Evolutionary conservation across 257 asterid genomes (phyloP), one percentile per base, ranked within the genome.

Genomic region (Rauvolfia tetraphylla): DNA sequence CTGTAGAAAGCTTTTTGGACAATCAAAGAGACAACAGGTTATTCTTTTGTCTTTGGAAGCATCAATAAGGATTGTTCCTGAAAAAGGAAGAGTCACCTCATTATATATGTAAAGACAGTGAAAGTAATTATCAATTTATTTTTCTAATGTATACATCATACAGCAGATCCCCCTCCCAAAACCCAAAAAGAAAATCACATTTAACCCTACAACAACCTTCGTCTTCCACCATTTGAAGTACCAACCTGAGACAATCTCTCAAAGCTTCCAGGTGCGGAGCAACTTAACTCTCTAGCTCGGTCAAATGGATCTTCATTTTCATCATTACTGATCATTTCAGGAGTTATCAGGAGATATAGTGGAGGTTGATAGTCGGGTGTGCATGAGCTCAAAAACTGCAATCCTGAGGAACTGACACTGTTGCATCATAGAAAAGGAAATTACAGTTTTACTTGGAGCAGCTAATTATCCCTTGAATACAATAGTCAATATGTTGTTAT

Each of bases 291-390:
- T 79, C 77, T 84, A 56, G 14, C 76, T 68, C 79, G 89, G 73
- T 74, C 85, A 73, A 38, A 71, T 81, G 88, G 73, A 75, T 86
- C 83, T 78, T 79, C 83, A 75, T 81, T 79, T 76, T 79, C 83
- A 76, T 80, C 91, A 75, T 82, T 86, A 81, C 77, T 85, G 79
- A 73, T 76, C 93, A 89, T 77, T 73, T 92, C 96, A 79, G 90
- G 81, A 76, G 90, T 83, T 80, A 87, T 76, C 49, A 84, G 81
- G 77, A 94, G 81, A 87, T 86, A 80, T 73, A 94, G 82, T 68
- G 97, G 97, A 81, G 97, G 97, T 81, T 92, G 97, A 80, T 90
- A 83, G 84, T 94, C 98, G 75, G 98, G 98, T 83, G 76, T 92
- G 81, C 97, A 92, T 65, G 96, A 92, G 68, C 76, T 88, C 87